Percentiles rank a stretch among this genome's conserved stretches.
These are phyloP conservation scores for Pythium biforme DNA, from an alignment of 352 stramenopile species.

Conservation along the genomic window DNA sequence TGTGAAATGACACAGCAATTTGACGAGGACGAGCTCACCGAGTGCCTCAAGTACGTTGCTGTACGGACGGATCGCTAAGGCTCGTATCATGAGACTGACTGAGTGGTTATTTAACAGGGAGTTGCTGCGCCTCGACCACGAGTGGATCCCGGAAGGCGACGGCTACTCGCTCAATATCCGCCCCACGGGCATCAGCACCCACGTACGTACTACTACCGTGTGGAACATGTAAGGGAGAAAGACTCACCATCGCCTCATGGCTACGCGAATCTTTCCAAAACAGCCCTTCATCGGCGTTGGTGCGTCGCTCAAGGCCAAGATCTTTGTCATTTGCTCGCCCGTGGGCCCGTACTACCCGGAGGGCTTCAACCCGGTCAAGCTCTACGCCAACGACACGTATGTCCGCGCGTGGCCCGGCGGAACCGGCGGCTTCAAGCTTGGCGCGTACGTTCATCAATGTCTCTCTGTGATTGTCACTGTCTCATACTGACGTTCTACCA, in stretches of 20 bases:
- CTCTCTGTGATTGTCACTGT: no score
- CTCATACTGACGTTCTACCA: not conserved
- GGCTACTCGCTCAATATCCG: slow-evolving; percentile 97
- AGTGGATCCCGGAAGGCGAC: slow-evolving; percentile 94
- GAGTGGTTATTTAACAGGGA: slow-evolving; percentile 29
- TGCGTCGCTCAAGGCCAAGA: slow-evolving; percentile 86
- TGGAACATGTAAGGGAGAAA: no score
- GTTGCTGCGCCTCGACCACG: slow-evolving; percentile 77
- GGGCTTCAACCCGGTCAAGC: slow-evolving; percentile 90
- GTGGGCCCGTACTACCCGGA: slow-evolving; percentile 98
- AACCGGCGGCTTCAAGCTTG: slow-evolving; percentile 92
- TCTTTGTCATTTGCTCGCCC: slow-evolving; percentile 96
- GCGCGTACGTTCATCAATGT: slow-evolving; percentile 74
- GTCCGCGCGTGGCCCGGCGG: slow-evolving; percentile 96
- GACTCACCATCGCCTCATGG: no score
- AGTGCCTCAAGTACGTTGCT: slow-evolving; percentile 84
- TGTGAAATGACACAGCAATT: slow-evolving; percentile 54
- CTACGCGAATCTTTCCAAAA: no score
- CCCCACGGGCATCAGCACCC: slow-evolving; percentile 92
- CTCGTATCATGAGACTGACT: no score
- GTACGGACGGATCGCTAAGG: no score
- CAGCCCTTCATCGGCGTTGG: slow-evolving; percentile 91
- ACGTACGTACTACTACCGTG: slow-evolving; percentile 27
- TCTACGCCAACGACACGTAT: slow-evolving; percentile 90
- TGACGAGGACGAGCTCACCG: slow-evolving; percentile 88